These are phyloP conservation scores for Alliaria petiolata DNA, from an alignment of 345 rosid species.

Conservation along the genomic window DNA sequence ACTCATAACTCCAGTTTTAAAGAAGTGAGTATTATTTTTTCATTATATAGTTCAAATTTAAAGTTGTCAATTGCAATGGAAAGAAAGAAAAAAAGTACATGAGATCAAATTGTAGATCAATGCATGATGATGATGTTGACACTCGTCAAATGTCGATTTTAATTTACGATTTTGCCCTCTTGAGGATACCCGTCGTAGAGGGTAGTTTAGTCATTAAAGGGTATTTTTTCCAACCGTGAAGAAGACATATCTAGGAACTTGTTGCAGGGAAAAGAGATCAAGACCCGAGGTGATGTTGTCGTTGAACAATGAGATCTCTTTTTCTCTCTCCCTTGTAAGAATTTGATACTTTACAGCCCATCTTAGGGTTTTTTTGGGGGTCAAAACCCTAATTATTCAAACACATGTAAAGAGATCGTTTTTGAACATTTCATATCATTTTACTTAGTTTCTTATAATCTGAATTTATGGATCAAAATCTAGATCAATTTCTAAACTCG, in stretches of 20 bases:
- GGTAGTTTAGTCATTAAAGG: slow-evolving; percentile 18
- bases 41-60: neutral
- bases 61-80: neutral
- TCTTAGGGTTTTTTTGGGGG: slow-evolving; percentile 21
- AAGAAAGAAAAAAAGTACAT: neutral
- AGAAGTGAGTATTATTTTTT: neutral
- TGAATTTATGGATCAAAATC: neutral
- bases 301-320: slow-evolving; percentile 30
- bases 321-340: neutral
- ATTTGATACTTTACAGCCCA: slow-evolving; percentile 27
- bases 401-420: slow-evolving; percentile 1
- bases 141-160: slow-evolving; percentile 11
- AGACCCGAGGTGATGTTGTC: slow-evolving; percentile 59
- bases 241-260: slow-evolving; percentile 69
- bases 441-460: neutral
- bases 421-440: neutral
- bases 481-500: neutral
- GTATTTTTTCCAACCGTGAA: slow-evolving; percentile 1
- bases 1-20: neutral
- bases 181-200: neutral
- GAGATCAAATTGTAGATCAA: slow-evolving; percentile 3
- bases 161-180: neutral
- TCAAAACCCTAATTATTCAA: slow-evolving; percentile 34
- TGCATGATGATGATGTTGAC: slow-evolving; percentile 25
- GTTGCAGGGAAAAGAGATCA: slow-evolving; percentile 46